phyloP scores from a whole-genome alignment of 2,329 filamentous ascomycete species.

The Taxawa tesnikishii region DNA sequence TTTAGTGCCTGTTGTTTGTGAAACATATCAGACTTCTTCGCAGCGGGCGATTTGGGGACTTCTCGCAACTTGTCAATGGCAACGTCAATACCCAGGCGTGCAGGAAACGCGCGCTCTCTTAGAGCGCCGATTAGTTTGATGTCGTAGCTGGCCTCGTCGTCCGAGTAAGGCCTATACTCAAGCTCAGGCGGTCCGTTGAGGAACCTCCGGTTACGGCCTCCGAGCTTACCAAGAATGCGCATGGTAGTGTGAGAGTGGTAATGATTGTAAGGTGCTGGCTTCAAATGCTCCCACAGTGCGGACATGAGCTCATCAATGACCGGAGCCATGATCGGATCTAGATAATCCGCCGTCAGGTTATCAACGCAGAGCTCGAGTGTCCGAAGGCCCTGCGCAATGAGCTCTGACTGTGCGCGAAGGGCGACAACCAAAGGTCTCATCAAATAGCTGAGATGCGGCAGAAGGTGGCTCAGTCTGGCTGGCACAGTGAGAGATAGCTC shows the following conservation, averaged over 20 bases:
- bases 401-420: conserved; percentile 76
- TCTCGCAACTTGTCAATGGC: conserved; percentile 85
- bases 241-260: conserved; percentile 97
- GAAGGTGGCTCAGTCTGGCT: conserved; percentile 80
- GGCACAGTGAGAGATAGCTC: conserved; percentile 94
- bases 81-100: conserved; percentile 73
- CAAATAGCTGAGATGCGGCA: conserved; percentile 89
- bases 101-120: conserved; percentile 76
- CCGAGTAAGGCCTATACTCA: conserved; percentile 70
- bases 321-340: conserved; percentile 97
- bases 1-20: conserved; percentile 92
- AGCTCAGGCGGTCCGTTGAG: conserved; percentile 82
- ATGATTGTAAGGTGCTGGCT: conserved; percentile 88
- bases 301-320: conserved; percentile 99
- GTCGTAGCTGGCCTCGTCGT: conserved; percentile 80
- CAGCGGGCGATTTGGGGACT: conserved; percentile 47
- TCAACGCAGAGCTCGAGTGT: conserved; percentile 96
- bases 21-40: conserved; percentile 61
- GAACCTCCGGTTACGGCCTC: conserved; percentile 89
- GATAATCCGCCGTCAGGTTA: conserved; percentile 92
- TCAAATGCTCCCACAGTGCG: conserved; percentile 88
- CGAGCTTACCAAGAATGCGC: conserved; percentile 91
- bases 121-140: conserved; percentile 81
- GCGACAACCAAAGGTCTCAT: conserved; percentile 98
- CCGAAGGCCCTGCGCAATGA: conserved; percentile 85